Evolutionary conservation across 2,329 filamentous ascomycete species (phyloP), one percentile per base, ranked within the genome.

Genomic region (Cercospora citrullina): DNA sequence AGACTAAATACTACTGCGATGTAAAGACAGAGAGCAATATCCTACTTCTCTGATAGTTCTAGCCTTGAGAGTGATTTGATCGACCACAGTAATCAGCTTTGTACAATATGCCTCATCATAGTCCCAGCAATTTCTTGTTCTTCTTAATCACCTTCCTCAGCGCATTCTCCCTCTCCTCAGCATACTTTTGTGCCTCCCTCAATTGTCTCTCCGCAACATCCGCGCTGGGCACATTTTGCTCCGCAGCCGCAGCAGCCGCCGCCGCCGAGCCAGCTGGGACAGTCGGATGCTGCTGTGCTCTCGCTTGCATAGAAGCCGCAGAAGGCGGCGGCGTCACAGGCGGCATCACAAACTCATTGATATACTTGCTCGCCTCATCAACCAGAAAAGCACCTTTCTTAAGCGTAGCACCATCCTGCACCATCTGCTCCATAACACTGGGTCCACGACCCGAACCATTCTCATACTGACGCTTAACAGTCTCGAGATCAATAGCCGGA

Each of bases 331-430:
- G 75, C 10, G 74, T 76, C 4, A 71, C 75, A 51, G 77, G 77
- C 53, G 78, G 78, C 75, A 79, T 77, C 10, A 79, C 77, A 60
- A 79, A 79, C 68, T 78, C 77, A 55, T 79, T 77, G 65, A 79
- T 75, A 69, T 79, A 79, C 70, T 73, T 74, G 64, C 73, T 74
- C 59, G 77, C 78, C 64, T 78, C 77, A 51, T 79, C 78, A 8
- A 79, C 78, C n/a, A 79, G 58, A 61, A 79, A 79, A 8, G 74
- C 76, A 3, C 77, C 77, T 67, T 79, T 79, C 72, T 78, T 78
- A 69, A 76, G 73, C 21, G 72, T 68, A 36, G 67, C 72, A 2
- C 76, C 77, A 61, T 79, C 77, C 58, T 78, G 76, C n/a, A 78
- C 78, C 75, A 78, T 78, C 68, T 77, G 75, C 70, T 79, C 77